A percentile compares a stretch with the other conserved stretches of the same genome.
These are phyloP conservation scores for Tarenaya hassleriana DNA, from an alignment of 345 rosid species.

Conservation along the genomic window DNA sequence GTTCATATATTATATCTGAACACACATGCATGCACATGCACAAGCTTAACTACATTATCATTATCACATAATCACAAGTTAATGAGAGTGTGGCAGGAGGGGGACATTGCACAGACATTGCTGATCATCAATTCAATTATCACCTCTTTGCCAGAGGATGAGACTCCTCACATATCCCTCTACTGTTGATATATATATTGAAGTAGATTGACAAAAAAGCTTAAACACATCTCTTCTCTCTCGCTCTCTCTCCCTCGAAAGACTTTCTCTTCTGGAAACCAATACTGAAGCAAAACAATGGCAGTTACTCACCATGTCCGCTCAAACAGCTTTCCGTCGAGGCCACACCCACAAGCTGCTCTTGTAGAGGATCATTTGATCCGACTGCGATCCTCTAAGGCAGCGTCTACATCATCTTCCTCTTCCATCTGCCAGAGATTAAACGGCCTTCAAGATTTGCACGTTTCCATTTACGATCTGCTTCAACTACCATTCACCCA, in stretches of 20 bases:
- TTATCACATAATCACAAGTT: background rate
- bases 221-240: background rate
- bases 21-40: too few relatives aligned
- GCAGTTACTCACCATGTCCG: slow-evolving; percentile 19
- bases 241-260: too few relatives aligned
- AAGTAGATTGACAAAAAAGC: slow-evolving; percentile 1
- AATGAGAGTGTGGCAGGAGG: slow-evolving; percentile 15
- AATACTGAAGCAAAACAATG: slow-evolving; percentile 12
- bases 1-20: too few relatives aligned
- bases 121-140: background rate
- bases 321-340: slow-evolving; percentile 32
- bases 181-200: slow-evolving; percentile 9
- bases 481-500: slow-evolving; percentile 24
- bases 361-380: slow-evolving; percentile 29
- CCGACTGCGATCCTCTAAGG: slow-evolving; percentile 23
- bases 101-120: slow-evolving; percentile 22
- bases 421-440: slow-evolving; percentile 20
- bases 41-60: background rate
- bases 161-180: slow-evolving; percentile 22
- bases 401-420: slow-evolving; percentile 29
- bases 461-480: slow-evolving; percentile 26
- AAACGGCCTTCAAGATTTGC: slow-evolving; percentile 26
- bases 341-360: slow-evolving; percentile 22
- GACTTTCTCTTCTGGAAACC: background rate
- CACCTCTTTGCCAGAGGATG: slow-evolving; percentile 10